Evolutionary conservation across 805 yeast species (phyloP), one percentile per base, ranked within the genome.

Genomic region (Scheffersomyces spartinae): DNA sequence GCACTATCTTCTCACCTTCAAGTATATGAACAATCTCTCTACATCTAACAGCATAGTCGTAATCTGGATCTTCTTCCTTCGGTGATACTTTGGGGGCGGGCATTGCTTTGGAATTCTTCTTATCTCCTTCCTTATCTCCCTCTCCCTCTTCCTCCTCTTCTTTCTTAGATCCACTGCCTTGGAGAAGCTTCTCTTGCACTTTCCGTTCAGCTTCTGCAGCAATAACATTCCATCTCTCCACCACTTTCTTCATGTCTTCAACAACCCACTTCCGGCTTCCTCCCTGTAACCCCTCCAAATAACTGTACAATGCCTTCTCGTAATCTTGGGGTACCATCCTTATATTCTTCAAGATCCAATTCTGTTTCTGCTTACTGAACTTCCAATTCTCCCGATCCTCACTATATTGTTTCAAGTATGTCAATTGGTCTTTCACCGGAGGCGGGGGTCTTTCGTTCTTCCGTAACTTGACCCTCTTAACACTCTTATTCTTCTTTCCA

Each of bases 361-460:
- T 81, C 49, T 82, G 94, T 36, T 82, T 81, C 56, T 76, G 86
- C 42, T 82, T 82, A 31, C 84, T 75, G 47, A 82, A 82, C 55
- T 82, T 82, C 94, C 94, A 82, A 31, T 64, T 60, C 0, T 53
- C 69, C 31, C 49, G 55, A 34, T 77, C 82, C 8, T 64, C 61
- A 4, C 53, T 45, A 40, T 63, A 82, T 27, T 67, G 74, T 30
- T 68, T 63, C 38, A 81, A 50, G 42, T 81, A 81, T 1, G 55
- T 68, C 18, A 76, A 57, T 45, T 81, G 91, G 40, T 81, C 94
- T 34, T 68, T 73, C 35, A 77, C 88, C 17, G 84, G 85, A 1
- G 84, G 80, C 2, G 83, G 75, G 1, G 61, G 58, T 27, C 83
- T 64, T 41, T 78, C 79, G 14, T 50, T 43, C 43, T 79, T 81